Evolutionary conservation across 2,329 filamentous ascomycete genomes (phyloP).

Genomic region (Alternaria conjuncta): DNA sequence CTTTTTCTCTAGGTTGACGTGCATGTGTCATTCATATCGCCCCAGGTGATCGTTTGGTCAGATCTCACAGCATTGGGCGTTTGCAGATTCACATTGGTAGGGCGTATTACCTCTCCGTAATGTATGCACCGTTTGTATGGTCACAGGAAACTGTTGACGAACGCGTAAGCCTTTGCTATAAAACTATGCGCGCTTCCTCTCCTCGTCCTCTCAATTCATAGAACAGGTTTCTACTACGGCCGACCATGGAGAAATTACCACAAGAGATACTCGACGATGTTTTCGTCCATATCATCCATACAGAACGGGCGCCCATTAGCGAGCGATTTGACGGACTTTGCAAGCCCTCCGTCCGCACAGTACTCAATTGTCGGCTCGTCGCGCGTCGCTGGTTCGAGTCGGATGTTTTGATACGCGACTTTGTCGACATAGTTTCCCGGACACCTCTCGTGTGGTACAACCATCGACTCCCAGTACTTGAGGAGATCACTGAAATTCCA

Average conservation of each 20-base stretch:
- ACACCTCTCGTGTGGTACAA: neutral
- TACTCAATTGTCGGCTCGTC: neutral
- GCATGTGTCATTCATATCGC: neutral
- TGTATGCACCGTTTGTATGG: neutral
- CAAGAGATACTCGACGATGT: neutral
- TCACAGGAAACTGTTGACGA: neutral
- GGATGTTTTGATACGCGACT: neutral
- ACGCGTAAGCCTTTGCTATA: neutral
- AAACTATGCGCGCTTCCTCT: neutral
- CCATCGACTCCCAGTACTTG: neutral
- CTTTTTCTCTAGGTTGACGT: too few species aligned
- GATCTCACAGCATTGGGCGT: neutral
- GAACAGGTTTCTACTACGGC: neutral
- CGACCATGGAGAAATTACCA: neutral
- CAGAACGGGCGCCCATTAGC: neutral
- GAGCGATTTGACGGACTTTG: neutral
- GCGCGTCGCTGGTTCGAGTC: neutral
- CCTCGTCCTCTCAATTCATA: neutral
- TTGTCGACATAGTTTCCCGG: neutral
- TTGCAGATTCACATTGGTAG: neutral
- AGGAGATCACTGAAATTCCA: neutral
- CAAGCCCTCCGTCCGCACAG: neutral
- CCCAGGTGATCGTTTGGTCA: neutral
- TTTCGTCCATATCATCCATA: neutral
- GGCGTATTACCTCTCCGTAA: neutral